Conservation (phyloP, 768 basidiomycete genomes). For the Termitomyces bulborhizus region DNA sequence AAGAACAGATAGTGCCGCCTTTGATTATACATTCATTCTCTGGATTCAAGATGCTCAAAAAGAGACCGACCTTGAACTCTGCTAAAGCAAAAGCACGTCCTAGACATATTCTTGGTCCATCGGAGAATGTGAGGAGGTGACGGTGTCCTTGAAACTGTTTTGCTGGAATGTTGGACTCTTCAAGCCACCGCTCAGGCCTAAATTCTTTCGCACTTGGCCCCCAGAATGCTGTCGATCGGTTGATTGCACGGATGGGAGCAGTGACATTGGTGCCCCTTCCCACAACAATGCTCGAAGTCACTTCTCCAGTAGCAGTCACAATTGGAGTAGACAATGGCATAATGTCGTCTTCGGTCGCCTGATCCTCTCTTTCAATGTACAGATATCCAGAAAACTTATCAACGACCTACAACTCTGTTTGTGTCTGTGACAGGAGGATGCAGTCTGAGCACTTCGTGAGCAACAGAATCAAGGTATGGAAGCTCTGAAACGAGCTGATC, state of each 20-base stretch:
- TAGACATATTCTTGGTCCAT: constrained; percentile 45
- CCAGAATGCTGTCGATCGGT: constrained; percentile 52
- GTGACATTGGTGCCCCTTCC: constrained; percentile 40
- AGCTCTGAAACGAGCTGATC: constrained; percentile 44
- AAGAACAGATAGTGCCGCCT: constrained; percentile 40
- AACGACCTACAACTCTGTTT: constrained; percentile 30
- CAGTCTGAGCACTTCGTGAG: constrained; percentile 38
- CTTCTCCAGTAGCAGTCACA: constrained; percentile 32
- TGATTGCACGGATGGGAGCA: constrained; percentile 39
- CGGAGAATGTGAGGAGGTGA: constrained; percentile 45
- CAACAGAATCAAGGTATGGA: constrained; percentile 51
- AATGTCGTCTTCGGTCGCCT: constrained; percentile 48
- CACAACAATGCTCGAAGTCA: constrained; percentile 33
- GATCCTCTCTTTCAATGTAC: background rate
- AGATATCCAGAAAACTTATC: background rate
- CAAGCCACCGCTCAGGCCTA: constrained; percentile 61
- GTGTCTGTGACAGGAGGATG: constrained; percentile 34
- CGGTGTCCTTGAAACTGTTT: constrained; percentile 42
- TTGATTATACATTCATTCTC: background rate
- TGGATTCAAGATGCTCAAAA: background rate
- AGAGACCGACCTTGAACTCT: constrained; percentile 32
- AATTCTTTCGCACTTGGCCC: constrained; percentile 53
- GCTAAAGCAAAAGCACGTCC: constrained; percentile 43
- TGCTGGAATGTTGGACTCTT: constrained; percentile 21
- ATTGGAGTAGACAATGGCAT: constrained; percentile 52